Conservation (phyloP, 2,329 filamentous ascomycete species). For the Phialemoniopsis sp. region DNA sequence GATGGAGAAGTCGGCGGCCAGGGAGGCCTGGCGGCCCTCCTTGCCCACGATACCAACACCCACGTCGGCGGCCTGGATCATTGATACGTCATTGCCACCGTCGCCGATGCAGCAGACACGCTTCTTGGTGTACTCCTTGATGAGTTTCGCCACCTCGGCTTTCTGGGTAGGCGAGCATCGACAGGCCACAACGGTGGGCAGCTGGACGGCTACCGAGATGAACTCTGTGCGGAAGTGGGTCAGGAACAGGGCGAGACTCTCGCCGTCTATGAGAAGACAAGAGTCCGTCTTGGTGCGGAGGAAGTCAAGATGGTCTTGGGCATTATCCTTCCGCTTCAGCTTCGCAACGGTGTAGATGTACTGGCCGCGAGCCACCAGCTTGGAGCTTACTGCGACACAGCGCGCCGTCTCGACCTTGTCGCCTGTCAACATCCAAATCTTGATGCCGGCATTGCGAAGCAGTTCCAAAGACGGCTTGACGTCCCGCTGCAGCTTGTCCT, state of each 20-base stretch:
- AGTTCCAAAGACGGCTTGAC: constrained; percentile 95
- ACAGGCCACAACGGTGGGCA: constrained; percentile 92
- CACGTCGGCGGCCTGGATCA: constrained; percentile 98
- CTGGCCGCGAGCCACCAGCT: constrained; percentile 88
- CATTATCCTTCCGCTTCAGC: constrained; percentile 69
- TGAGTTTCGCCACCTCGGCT: constrained; percentile 86
- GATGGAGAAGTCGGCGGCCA: constrained; percentile 95
- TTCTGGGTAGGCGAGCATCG: constrained; percentile 97
- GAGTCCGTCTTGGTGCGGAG: constrained; percentile 81
- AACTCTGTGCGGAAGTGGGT: constrained; percentile 80
- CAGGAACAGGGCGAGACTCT: constrained; percentile 80
- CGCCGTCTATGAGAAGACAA: constrained; percentile 90
- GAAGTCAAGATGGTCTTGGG: constrained; percentile 84
- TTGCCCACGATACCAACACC: constrained; percentile 98
- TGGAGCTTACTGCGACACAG: constrained; percentile 92
- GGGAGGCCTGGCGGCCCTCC: constrained; percentile 88
- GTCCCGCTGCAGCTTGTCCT: constrained; percentile 92
- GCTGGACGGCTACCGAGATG: constrained; percentile 78
- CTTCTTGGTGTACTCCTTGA: constrained; percentile 88
- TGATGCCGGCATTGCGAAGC: constrained; percentile 93
- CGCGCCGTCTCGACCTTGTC: constrained; percentile 98
- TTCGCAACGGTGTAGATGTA: constrained; percentile 93
- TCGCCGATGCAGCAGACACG: constrained; percentile 97
- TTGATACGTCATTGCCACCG: constrained; percentile 95
- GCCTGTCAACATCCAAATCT: constrained; percentile 99